Base-by-base conservation (phyloP, 805 yeast genomes). In the Teunomyces atbi region DNA sequence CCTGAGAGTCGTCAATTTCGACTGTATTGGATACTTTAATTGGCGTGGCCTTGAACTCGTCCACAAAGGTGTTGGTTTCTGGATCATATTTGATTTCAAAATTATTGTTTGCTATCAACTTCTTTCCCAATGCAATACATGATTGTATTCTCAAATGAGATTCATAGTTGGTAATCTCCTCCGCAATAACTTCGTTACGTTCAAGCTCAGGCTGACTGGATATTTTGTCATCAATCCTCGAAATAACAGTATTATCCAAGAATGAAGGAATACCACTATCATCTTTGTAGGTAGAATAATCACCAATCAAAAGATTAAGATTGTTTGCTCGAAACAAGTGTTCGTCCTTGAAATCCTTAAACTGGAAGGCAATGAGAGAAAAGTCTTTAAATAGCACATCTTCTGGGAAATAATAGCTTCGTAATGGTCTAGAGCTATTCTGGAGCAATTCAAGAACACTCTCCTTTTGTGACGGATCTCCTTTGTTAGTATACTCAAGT, bases 311-410 rank as follows among this genome's bases (percentile, higher is more conserved):
- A 8, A 60, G 47, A 23, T 57, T 47, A 23, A 54, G 45, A 42
- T 61, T 54, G 11, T 51, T 48, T 21, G 61, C 50, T 16, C 42
- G 32, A 49, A 78, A 76, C 21, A 80, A 62, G 40, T 65, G 67
- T 26, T 66, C 68, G 55, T 85, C 90, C 51, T 82, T 71, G 53
- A 84, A 85, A 58, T 84, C 91, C 43, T 73, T 74, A 45, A 84
- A 70, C 44, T 73, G 75, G 51, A 68, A 74, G 19, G 75, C 76
- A 13, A 86, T 68, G 4, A 84, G 77, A 23, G 71, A 65, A 55
- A 82, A 84, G 50, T 83, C 90, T 48, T 78, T 79, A 52, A 82
- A 66, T 18, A 71, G 63, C 11, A 84, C 80, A 64, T 86, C 94
- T 56, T 86, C 92, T 38, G 69, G 64, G 57, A 84, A 85, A 45